These are phyloP conservation scores for Ephemerocybe angulata DNA, from an alignment of 768 basidiomycete genomes.

Conservation along the genomic window DNA sequence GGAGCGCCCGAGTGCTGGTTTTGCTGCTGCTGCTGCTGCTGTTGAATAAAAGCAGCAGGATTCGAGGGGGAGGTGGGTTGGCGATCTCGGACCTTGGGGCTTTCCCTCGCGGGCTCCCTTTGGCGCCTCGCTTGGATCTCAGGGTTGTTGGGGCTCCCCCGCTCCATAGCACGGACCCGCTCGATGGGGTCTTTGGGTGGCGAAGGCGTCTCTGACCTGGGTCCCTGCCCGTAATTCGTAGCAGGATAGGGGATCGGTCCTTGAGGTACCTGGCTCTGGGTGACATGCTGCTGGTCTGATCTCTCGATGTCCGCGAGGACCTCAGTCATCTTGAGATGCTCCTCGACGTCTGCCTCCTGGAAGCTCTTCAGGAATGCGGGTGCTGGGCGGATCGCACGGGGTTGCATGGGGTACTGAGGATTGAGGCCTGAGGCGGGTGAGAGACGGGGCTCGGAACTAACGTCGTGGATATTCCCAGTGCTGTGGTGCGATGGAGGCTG, in stretches of 20 bases:
- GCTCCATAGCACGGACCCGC: conserved; percentile 48
- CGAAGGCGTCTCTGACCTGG: conserved; percentile 29
- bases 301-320: conserved; percentile 70
- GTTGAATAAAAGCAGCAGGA: conserved; percentile 28
- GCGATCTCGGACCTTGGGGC: conserved; percentile 42
- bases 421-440: conserved; percentile 31
- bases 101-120: conserved; percentile 44
- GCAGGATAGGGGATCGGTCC: conserved; percentile 28
- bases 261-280: conserved; percentile 38
- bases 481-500: conserved; percentile 27
- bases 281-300: conserved; percentile 55
- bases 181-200: conserved; percentile 55
- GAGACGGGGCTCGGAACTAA: conserved; percentile 29
- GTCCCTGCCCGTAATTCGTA: conserved; percentile 23
- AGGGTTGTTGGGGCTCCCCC: conserved; percentile 52
- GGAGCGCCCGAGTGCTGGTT: conserved; percentile 27
- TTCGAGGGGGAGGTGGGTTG: conserved; percentile 40
- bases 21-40: too few relatives aligned
- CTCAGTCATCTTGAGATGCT: conserved; percentile 57
- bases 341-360: conserved; percentile 52
- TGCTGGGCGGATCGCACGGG: conserved; percentile 59
- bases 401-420: conserved; percentile 40
- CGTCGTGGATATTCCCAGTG: conserved; percentile 19
- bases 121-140: conserved; percentile 39
- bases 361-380: conserved; percentile 56